Conservation (phyloP, 2,329 filamentous ascomycete genomes). For the Dactylonectria macrodidyma region DNA sequence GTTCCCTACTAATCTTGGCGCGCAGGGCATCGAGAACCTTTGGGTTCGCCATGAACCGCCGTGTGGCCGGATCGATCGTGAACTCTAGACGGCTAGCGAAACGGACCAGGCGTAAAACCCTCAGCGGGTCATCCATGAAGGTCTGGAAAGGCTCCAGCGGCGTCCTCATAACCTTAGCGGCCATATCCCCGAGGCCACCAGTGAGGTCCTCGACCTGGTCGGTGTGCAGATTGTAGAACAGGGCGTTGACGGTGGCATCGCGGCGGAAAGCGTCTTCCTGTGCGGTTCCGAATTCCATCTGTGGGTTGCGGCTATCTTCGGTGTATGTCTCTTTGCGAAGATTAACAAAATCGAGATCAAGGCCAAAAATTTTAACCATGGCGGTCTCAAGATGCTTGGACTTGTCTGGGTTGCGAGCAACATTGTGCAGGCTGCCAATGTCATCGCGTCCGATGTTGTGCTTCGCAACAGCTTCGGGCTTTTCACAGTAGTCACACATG, state of each 20-base stretch:
- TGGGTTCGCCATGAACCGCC: conserved; percentile 81
- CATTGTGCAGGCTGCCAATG: conserved; percentile 86
- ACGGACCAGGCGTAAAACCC: conserved; percentile 88
- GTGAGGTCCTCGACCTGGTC: conserved; percentile 88
- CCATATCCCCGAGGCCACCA: conserved; percentile 82
- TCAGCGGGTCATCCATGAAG: conserved; percentile 92
- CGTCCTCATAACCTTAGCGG: conserved; percentile 81
- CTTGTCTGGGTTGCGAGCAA: conserved; percentile 93
- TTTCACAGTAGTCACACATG: conserved; percentile 78
- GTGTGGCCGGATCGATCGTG: conserved; percentile 78
- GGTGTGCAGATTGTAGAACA: conserved; percentile 95
- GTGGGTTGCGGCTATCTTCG: conserved; percentile 89
- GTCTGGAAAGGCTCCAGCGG: conserved; percentile 91
- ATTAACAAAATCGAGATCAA: conserved; percentile 96
- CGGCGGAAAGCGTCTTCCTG: conserved; percentile 90
- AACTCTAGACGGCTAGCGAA: conserved; percentile 92
- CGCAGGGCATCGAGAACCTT: conserved; percentile 85
- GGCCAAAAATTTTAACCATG: conserved; percentile 85
- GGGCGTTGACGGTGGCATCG: conserved; percentile 94
- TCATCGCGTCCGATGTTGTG: conserved; percentile 72
- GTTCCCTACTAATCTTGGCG: conserved; percentile 91
- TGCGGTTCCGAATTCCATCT: conserved; percentile 94
- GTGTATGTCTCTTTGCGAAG: conserved; percentile 92
- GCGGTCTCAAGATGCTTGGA: conserved; percentile 96
- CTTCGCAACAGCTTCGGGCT: conserved; percentile 71